A percentile compares a stretch with the other conserved stretches of the same genome.
Evolutionary conservation across 192 early-diverging fungal species (phyloP).

Genomic region (Borealophlyctis nickersoniae): DNA sequence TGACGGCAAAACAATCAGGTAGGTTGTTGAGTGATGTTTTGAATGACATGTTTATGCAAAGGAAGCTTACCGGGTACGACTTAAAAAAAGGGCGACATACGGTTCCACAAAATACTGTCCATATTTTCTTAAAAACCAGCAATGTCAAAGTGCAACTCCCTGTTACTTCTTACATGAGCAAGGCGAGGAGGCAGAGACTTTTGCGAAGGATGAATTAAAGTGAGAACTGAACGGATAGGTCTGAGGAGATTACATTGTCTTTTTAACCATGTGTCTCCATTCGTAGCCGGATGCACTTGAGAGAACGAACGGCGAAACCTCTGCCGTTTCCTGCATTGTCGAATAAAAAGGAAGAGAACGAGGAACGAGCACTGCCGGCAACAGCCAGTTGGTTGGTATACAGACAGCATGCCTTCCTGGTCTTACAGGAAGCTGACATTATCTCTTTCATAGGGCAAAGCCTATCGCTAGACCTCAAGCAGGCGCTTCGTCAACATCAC

Average conservation of each 20-base stretch:
- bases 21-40: slow-evolving; percentile 15
- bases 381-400: slow-evolving; percentile 46
- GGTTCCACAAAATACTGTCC: slow-evolving; percentile 99
- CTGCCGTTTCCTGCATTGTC: slow-evolving; percentile 33
- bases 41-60: too few relatives aligned
- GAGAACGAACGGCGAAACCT: slow-evolving; percentile 44
- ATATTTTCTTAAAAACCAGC: slow-evolving; percentile 85
- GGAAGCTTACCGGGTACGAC: too few relatives aligned
- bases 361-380: slow-evolving; percentile 44
- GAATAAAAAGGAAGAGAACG: slow-evolving; percentile 37
- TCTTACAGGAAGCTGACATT: not conserved
- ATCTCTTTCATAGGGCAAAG: slow-evolving; percentile 37
- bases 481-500: slow-evolving; percentile 5
- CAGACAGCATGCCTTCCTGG: not conserved
- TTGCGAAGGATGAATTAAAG: slow-evolving; percentile 81
- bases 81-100: slow-evolving; percentile 73
- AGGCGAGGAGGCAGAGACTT: slow-evolving; percentile 80
- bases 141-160: slow-evolving; percentile 80
- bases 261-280: too few relatives aligned
- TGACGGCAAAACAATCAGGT: slow-evolving; percentile 84
- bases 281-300: slow-evolving; percentile 32
- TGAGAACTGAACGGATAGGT: too few relatives aligned
- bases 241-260: too few relatives aligned
- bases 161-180: slow-evolving; percentile 91
- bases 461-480: slow-evolving; percentile 28